Evolutionary conservation across 2,329 filamentous ascomycete genomes (phyloP).

Genomic region (Monosporascus cannonballus): DNA sequence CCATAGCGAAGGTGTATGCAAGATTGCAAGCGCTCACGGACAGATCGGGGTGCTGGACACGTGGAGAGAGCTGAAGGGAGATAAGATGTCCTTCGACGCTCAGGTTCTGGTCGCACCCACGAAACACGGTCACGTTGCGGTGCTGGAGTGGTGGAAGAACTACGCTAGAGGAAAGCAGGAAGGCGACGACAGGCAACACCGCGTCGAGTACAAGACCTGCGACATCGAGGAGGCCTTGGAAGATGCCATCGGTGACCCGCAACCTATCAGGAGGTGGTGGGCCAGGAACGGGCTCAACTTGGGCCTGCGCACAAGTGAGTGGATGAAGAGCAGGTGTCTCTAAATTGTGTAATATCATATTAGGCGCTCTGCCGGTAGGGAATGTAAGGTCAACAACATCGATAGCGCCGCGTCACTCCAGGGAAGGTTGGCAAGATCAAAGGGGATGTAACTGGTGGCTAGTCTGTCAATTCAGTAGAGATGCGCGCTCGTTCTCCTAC

Average conservation of each 20-base stretch:
- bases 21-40: slow-evolving; percentile 78
- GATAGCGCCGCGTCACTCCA: not conserved
- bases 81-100: slow-evolving; percentile 69
- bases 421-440: not conserved
- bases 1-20: slow-evolving; percentile 76
- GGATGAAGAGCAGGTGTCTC: slow-evolving; percentile 77
- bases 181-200: slow-evolving; percentile 52
- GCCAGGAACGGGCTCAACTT: slow-evolving; percentile 75
- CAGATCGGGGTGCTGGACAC: slow-evolving; percentile 78
- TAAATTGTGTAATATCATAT: slow-evolving; percentile 22
- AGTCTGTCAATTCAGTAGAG: no score
- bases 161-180: slow-evolving; percentile 52
- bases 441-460: no score
- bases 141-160: slow-evolving; percentile 88
- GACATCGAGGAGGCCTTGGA: slow-evolving; percentile 94
- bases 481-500: no score
- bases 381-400: not conserved
- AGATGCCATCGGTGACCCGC: slow-evolving; percentile 71
- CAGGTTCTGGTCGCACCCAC: slow-evolving; percentile 83
- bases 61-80: slow-evolving; percentile 70
- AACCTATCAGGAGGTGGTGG: slow-evolving; percentile 80
- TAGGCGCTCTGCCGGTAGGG: not conserved
- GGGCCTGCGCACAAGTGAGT: slow-evolving; percentile 76
- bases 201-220: slow-evolving; percentile 89
- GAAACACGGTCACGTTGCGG: slow-evolving; percentile 75